Base-by-base conservation (phyloP, 2,329 filamentous ascomycete species). In the Fusarium continuum region DNA sequence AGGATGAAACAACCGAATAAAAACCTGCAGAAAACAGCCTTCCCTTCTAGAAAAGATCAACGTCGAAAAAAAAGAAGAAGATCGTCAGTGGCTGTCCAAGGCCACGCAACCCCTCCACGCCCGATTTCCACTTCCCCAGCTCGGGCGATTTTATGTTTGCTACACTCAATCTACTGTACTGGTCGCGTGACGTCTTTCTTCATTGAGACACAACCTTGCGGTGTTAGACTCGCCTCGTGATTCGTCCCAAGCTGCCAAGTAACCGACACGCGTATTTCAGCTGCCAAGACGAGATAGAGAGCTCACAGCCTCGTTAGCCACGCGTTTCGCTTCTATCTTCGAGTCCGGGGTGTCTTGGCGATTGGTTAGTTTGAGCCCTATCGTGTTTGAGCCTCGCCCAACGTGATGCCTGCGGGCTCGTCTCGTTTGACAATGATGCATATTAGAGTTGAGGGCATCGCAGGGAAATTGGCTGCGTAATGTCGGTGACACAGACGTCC, bases 301-400 rank as follows among this genome's bases (percentile, higher is more conserved):
- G n/a, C n/a, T 36, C 61, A 48, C 43, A 65, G 61, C 61, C 61
- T 65, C 61, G n/a, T 17, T 62, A 53, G 51, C 44, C 56, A 65
- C 62, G 62, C 62, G 62, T 65, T 54, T 51, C 31, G 11, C 13
- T 28, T 40, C 11, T 35, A 41, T 19, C 28, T 52, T 10, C n/a
- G n/a, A n/a, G n/a, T n/a, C n/a, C n/a, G n/a, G n/a, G n/a, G n/a
- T 41, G 19, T 61, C 58, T 65, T 65, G 41, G 55, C 39, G 20
- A 52, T 34, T 17, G 5, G 16, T 31, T 25, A 23, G 28, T 29
- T 26, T 46, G 25, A 60, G 47, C 55, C 56, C 55, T 60, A 60
- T 60, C n/a, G 22, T 47, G n/a, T 36, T 55, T 32, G 10, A 38
- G 6, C 22, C 28, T 61, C 6, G 29, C 14, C 16, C 17, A 60